A percentile compares a stretch with the other conserved stretches of the same genome.
Conservation (phyloP, 2,329 filamentous ascomycete genomes). For the Bipolaris victoriae region DNA sequence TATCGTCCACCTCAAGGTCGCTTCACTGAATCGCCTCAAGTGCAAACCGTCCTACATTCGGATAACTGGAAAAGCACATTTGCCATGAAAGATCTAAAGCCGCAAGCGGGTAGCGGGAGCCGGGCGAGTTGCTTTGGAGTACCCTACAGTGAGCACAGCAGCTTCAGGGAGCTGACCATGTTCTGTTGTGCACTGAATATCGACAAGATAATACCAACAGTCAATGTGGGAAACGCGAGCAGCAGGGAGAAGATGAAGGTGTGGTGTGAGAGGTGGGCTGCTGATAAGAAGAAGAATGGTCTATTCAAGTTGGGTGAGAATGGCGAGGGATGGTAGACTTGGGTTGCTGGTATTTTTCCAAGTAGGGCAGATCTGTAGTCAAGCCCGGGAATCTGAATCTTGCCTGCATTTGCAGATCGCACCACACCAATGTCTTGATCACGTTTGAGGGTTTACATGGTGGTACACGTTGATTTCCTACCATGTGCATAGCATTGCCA, state of each 20-base stretch:
- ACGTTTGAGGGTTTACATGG: no score
- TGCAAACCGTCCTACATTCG: slow-evolving; percentile 69
- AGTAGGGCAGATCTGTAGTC: not conserved
- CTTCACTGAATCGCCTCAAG: slow-evolving; percentile 66
- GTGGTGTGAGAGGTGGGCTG: slow-evolving; percentile 69
- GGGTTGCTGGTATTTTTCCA: not conserved
- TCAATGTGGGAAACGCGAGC: slow-evolving; percentile 76
- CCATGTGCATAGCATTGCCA: no score
- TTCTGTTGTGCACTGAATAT: slow-evolving; percentile 89
- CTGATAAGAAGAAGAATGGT: slow-evolving; percentile 67
- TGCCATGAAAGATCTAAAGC: slow-evolving; percentile 71
- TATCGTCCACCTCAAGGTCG: slow-evolving; percentile 75
- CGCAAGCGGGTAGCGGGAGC: slow-evolving; percentile 81
- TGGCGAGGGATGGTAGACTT: slow-evolving; percentile 18
- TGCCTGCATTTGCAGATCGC: not conserved
- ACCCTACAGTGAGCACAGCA: slow-evolving; percentile 94
- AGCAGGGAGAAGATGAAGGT: slow-evolving; percentile 69
- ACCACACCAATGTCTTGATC: no score
- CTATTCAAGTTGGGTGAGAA: slow-evolving; percentile 53
- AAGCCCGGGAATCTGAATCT: not conserved
- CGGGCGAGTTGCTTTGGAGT: slow-evolving; percentile 90
- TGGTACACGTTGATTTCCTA: no score
- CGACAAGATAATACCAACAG: slow-evolving; percentile 89
- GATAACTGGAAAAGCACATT: slow-evolving; percentile 79
- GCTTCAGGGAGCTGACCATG: slow-evolving; percentile 91